Evolutionary conservation across 371 early-diverging fungal genomes (phyloP).

Genomic region (Circinella umbellata): DNA sequence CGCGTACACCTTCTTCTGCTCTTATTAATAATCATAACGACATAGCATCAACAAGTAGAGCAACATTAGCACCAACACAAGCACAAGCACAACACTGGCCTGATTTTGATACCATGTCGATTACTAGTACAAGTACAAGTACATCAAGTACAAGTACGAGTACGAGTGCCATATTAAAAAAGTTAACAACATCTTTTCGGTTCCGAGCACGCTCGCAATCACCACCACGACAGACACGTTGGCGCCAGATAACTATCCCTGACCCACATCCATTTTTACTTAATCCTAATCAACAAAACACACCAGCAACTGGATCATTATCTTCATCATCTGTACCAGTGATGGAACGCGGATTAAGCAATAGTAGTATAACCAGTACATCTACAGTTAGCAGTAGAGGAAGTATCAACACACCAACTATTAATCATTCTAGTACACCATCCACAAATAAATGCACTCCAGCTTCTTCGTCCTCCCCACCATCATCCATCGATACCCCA

Average conservation of each 20-base stretch:
- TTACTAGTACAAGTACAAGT: neutral
- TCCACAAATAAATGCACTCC: neutral
- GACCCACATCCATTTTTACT: conserved; percentile 20
- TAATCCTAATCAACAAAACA: neutral
- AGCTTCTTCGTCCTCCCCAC: conserved; percentile 4
- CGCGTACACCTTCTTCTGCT: conserved; percentile 6
- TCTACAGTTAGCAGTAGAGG: conserved; percentile 19
- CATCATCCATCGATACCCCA: conserved; percentile 9
- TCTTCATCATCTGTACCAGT: conserved; percentile 13
- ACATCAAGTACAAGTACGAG: neutral
- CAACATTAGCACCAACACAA: neutral
- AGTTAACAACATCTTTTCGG: conserved; percentile 23
- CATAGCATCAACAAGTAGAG: neutral
- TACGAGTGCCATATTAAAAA: conserved; percentile 17
- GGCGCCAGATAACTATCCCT: conserved; percentile 32
- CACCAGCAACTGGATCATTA: neutral
- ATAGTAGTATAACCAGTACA: conserved; percentile 22
- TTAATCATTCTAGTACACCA: neutral
- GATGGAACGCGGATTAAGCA: conserved; percentile 27
- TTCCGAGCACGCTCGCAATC: conserved; percentile 28
- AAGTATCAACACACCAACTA: conserved; percentile 5
- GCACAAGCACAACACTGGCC: neutral
- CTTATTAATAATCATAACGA: neutral
- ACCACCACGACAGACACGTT: conserved; percentile 24
- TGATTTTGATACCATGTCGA: conserved; percentile 7